These are phyloP conservation scores for Corinectria fuckeliana DNA, from an alignment of 2,329 filamentous ascomycete species.

Conservation along the genomic window DNA sequence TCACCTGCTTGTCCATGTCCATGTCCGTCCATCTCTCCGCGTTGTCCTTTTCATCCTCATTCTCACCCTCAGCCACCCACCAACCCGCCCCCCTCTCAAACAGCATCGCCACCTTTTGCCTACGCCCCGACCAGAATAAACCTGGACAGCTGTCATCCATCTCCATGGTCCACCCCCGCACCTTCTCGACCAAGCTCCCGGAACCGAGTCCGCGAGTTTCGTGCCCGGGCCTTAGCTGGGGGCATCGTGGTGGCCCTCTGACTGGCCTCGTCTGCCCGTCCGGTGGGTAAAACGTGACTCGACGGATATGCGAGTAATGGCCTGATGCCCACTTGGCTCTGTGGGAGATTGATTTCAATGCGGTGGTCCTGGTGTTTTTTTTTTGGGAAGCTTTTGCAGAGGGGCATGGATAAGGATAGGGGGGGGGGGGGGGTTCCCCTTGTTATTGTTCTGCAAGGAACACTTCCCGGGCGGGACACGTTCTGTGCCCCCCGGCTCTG, in stretches of 20 bases:
- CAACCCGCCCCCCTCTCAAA: no score
- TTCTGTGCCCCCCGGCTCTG: not conserved
- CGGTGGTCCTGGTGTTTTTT: slow-evolving; percentile 12
- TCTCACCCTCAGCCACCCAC: not conserved
- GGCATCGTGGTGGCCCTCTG: no score
- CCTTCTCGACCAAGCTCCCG: slow-evolving; percentile 32
- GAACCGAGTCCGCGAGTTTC: slow-evolving; percentile 31
- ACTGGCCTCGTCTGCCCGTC: slow-evolving; percentile 16
- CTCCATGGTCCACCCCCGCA: slow-evolving; percentile 38
- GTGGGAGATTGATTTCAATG: slow-evolving; percentile 36
- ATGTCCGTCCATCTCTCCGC: not conserved
- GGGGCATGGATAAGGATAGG: no score
- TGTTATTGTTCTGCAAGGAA: slow-evolving; percentile 7
- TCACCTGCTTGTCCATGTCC: not conserved
- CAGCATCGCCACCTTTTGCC: slow-evolving; percentile 16
- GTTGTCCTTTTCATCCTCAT: not conserved
- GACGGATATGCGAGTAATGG: slow-evolving; percentile 36
- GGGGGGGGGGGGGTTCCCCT: not conserved
- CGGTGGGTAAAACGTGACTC: slow-evolving; percentile 34
- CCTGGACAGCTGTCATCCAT: slow-evolving; percentile 30
- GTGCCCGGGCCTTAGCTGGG: slow-evolving; percentile 6
- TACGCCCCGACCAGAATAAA: slow-evolving; percentile 30
- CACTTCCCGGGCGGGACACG: slow-evolving; percentile 1
- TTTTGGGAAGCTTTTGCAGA: no score
- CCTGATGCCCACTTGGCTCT: slow-evolving; percentile 26